Evolutionary conservation across 169 alveolate genomes (phyloP), one percentile per base, ranked within the genome.

Genomic region (Eimeria sp.): DNA sequence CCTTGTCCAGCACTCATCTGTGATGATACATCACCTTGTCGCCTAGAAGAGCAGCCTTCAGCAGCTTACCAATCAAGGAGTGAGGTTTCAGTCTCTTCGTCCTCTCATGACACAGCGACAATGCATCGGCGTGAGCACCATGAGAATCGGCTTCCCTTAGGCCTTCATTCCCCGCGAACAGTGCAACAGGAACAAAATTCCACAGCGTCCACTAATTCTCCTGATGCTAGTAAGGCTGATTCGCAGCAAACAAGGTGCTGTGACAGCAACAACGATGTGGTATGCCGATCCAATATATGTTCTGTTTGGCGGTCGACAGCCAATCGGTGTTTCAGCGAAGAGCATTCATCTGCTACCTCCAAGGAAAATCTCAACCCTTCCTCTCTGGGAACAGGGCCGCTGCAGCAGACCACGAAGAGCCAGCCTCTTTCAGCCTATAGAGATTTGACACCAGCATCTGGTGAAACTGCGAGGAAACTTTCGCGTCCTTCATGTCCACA

Each of bases 11-110:
- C 67, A 10, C 45, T 78, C 49, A 78, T 47, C 65, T 9, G 65
- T 49, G 88, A 47, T 14, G 65, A 27, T 9, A 25, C 88, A 20
- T 45, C 88, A 78, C 47, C 49, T 47, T 14, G 27, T 47, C 47
- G 27, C 13, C 67, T 25, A 78, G 67, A 47, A 27, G 49, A 49
- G 88, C 88, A 47, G 65, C 61, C 7, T 43, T 25, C 65, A 47
- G 88, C 88, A 11, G n/a, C 65, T 78, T 78, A 47, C 4, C 65
- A 40, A 51, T 47, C 88, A 51, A n/a, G 67, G n/a, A 78, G 25
- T 51, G 43, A 67, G 2, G n/a, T 13, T 9, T 43, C 65, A 78
- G 88, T 27, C 67, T 45, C 4, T 45, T 27, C 88, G 67, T 25
- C 47, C 27, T 51, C 27, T 14, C 88, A 22, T 7, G 6, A 67